Percentiles rank a stretch among this genome's conserved stretches.
Conservation (phyloP, 805 yeast genomes). For the Saturnispora dispora region DNA sequence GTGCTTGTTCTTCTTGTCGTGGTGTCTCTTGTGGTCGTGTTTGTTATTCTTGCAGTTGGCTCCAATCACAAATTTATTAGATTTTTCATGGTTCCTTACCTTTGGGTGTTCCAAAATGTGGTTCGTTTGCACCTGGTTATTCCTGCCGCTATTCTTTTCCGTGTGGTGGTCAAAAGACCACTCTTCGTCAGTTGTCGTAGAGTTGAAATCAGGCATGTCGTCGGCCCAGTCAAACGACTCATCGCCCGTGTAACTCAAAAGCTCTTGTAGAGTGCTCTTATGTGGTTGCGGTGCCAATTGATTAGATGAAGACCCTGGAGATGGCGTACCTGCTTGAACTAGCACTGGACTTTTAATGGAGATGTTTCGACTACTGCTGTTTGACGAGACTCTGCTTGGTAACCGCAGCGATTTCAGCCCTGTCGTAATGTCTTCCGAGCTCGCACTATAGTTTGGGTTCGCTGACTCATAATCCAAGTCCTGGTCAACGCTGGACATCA, state of each 20-base stretch:
- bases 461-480: neutral
- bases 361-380: neutral
- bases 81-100: neutral
- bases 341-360: conserved; percentile 6
- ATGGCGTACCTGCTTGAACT: neutral
- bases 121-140: neutral
- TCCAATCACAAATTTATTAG: neutral
- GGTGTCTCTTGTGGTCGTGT: neutral
- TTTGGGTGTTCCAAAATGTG: neutral
- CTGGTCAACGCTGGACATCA: conserved; percentile 2
- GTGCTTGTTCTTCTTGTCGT: neutral
- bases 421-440: conserved; percentile 3
- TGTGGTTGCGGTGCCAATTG: neutral
- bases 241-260: conserved; percentile 1
- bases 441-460: conserved; percentile 3
- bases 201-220: conserved; percentile 3
- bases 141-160: neutral
- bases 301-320: neutral
- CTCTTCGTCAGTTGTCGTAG: neutral
- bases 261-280: neutral
- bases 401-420: conserved; percentile 3
- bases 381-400: conserved; percentile 6
- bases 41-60: neutral
- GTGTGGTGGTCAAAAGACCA: neutral
- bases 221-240: conserved; percentile 4